phyloP scores from a whole-genome alignment of 768 basidiomycete genomes.

The Pleurotus salmoneostramineus region DNA sequence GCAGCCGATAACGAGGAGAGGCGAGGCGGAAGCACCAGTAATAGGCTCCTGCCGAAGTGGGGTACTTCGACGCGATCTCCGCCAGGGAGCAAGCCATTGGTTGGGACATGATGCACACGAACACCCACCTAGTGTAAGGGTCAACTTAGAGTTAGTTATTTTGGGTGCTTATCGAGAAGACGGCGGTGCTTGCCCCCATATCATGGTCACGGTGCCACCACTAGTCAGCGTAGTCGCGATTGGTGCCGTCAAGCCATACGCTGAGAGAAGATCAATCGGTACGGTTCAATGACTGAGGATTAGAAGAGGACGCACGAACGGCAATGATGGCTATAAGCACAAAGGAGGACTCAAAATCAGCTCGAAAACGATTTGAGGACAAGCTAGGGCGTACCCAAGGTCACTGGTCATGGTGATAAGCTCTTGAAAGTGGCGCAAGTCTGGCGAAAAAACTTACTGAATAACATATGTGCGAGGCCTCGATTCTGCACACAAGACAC shows the following conservation, averaged over 20 bases:
- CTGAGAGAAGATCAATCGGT: conserved; percentile 21
- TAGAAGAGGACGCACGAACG: conserved; percentile 41
- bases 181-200: conserved; percentile 45
- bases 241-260: conserved; percentile 53
- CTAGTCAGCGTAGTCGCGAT: conserved; percentile 51
- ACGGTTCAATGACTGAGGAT: not conserved
- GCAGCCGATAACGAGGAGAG: conserved; percentile 42
- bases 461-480: conserved; percentile 47
- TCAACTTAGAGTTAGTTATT: not conserved
- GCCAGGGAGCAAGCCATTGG: conserved; percentile 50
- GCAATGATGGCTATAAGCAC: conserved; percentile 48
- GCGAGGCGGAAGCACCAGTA: conserved; percentile 67
- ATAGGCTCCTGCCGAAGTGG: conserved; percentile 58
- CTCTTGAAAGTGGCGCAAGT: not conserved
- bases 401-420: conserved; percentile 29
- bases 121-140: conserved; percentile 31
- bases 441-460: conserved; percentile 36
- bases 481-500: conserved; percentile 30
- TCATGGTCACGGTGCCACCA: conserved; percentile 53
- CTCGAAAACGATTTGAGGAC: not conserved
- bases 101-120: conserved; percentile 45
- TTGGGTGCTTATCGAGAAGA: not conserved
- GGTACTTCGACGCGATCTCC: conserved; percentile 58
- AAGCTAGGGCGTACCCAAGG: conserved; percentile 31
- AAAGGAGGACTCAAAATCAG: conserved; percentile 6